Base-by-base conservation (phyloP, 306 rosid species). In the Malus sylvestris region DNA sequence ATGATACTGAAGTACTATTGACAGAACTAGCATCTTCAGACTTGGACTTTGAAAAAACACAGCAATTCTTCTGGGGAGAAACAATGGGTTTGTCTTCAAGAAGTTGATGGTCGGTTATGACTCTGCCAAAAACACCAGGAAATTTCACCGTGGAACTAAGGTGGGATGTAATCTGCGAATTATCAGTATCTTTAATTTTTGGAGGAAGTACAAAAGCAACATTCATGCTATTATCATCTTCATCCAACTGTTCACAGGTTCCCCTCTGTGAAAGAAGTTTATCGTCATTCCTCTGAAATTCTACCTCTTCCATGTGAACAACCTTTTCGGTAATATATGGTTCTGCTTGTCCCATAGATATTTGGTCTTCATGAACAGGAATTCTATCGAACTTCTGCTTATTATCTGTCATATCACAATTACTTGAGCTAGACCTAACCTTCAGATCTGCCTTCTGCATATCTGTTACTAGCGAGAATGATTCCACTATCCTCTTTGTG, bases 251-350 rank as follows among this genome's bases (percentile, higher is more conserved):
- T 63, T 75, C 80, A 74, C n/a, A 59, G 65, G 77, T 42, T 44
- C 16, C 77, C 70, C 72, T 67, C 61, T 67, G 74, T 55, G 52
- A 67, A 71, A 52, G 76, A 73, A 70, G 70, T 79, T 67, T 78
- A 16, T 67, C 64, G 35, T 80, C 79, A 33, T 32, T 58, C 64
- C 23, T 80, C 75, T 68, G 84, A 57, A 78, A 63, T 65, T 76
- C 55, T 76, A 20, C 12, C 14, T 78, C 86, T 78, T 79, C 90
- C 64, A 42, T 79, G 55, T 70, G 67, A 76, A 78, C 49, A n/a
- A 30, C 52, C 59, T 57, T 72, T 74, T 81, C 82, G 68, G 33
- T 52, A 67, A 52, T 77, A 74, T 32, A 60, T 67, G 74, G 76
- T 55, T 86, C 87, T 79, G 46, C 84, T 63, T 35, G 76, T 35